Evolutionary conservation across 352 stramenopile species (phyloP), one percentile per base, ranked within the genome.

Genomic region (Globisporangium echinulatum): DNA sequence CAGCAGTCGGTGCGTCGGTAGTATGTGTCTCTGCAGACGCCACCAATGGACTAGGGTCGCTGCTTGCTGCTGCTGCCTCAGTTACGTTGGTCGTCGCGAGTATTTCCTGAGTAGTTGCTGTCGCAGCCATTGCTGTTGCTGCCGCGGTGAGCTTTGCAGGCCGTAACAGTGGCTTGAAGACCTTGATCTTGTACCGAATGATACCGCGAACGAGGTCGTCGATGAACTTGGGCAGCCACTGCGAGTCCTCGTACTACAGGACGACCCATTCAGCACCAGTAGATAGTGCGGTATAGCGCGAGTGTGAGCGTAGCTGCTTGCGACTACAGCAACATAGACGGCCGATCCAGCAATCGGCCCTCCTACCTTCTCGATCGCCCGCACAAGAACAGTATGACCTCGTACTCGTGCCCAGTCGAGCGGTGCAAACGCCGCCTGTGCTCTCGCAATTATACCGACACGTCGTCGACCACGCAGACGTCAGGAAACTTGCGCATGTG

Each of bases 141-240:
- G 9, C 44, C 42, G 56, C 40, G 13, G 8, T 52, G 61, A 65
- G 62, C 36, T 52, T 64, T 13, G 14, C n/a, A 6, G 67, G 59
- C 53, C 77, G 77, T 7, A 67, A 67, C 13, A 60, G 58, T 3
- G 82, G 67, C 51, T 82, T 85, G 55, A 83, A 90, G 17, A 87
- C 14, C 64, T 88, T 86, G 68, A 87, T 88, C 58, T 87, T 88
- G 77, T 90, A 88, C 44, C 70, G 69, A 14, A 90, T 66, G 53
- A 90, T 88, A 7, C 78, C 76, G 11, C 74, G 80, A 39, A 90
- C 69, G 50, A 90, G 72, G 37, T 90, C 77, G 17, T 90, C 77
- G 3, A 85, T 66, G 43, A 90, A 88, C 61, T 87, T 90, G 5
- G 80, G 75, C 6, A 90, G 55, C 77, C 80, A 90, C 49, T 68